Percentiles rank a stretch among this genome's conserved stretches.
These are phyloP conservation scores for Sarocladium brachiariae DNA, from an alignment of 2,329 filamentous ascomycete genomes.

Conservation along the genomic window DNA sequence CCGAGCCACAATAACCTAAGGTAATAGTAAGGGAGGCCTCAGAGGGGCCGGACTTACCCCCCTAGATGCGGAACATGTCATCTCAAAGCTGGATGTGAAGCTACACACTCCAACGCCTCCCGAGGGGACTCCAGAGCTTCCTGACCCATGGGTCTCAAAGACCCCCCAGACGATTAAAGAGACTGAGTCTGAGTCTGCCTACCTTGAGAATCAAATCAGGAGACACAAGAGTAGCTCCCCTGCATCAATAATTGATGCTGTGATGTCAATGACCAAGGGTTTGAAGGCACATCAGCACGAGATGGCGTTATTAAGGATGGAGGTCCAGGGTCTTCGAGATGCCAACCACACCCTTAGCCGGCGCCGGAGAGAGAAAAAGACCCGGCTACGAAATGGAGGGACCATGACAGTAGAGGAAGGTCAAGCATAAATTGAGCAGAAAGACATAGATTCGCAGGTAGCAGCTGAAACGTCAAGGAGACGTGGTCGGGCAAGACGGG, in stretches of 20 bases:
- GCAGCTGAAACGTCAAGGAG: background rate
- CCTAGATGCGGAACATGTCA: conserved; percentile 6
- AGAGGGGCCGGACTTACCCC: conserved; percentile 12
- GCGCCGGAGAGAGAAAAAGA: conserved; percentile 8
- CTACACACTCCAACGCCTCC: conserved; percentile 4
- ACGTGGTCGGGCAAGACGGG: background rate
- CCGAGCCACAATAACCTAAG: conserved; percentile 18
- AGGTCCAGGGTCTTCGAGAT: conserved; percentile 7
- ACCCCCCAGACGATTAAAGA: conserved; percentile 3
- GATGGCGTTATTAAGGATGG: conserved; percentile 7
- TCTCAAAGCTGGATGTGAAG: conserved; percentile 6
- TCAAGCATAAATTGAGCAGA: background rate
- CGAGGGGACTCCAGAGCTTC: conserved; percentile 10
- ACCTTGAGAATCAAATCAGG: conserved; percentile 9
- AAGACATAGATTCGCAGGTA: conserved; percentile 1
- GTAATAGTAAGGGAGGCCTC: conserved; percentile 24
- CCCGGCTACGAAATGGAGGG: background rate
- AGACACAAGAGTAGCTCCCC: conserved; percentile 9
- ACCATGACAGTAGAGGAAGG: background rate
- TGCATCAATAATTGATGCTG: conserved; percentile 2
- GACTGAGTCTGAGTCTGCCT: conserved; percentile 7
- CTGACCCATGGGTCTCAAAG: conserved; percentile 1
- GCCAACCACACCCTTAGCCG: conserved; percentile 10
- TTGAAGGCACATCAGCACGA: background rate
- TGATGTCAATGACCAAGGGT: conserved; percentile 8